A percentile compares a stretch with the other conserved stretches of the same genome.
phyloP scores from a whole-genome alignment of 306 rosid genomes.

The Prunus fruticosa region DNA sequence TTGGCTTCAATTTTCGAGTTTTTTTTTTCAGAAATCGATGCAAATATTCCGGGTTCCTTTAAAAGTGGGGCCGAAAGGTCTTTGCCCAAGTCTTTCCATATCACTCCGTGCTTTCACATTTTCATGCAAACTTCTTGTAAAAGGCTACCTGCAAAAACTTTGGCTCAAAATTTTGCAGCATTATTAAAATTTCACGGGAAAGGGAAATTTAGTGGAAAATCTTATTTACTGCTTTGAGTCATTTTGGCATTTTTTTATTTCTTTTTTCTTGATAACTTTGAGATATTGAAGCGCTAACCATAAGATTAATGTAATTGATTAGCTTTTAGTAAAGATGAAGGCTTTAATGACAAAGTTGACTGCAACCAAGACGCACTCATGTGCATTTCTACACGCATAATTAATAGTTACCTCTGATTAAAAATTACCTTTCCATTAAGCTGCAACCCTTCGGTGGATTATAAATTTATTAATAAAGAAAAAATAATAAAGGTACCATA shows the following conservation, averaged over 20 bases:
- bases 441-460: not conserved
- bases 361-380: not conserved
- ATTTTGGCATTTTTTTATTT: too few relatives aligned
- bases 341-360: not conserved
- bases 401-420: not conserved
- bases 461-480: too few relatives aligned
- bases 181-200: too few relatives aligned
- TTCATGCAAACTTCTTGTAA: not conserved
- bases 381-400: not conserved
- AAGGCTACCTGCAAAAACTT: not conserved
- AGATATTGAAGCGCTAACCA: too few relatives aligned
- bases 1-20: not conserved
- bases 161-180: not conserved
- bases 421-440: not conserved
- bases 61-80: slow-evolving; percentile 57
- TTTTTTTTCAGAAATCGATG: slow-evolving; percentile 46
- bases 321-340: not conserved
- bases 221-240: too few relatives aligned
- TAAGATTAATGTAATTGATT: not conserved
- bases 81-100: too few relatives aligned
- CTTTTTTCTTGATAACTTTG: too few relatives aligned
- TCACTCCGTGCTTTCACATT: slow-evolving; percentile 14
- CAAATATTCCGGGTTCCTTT: slow-evolving; percentile 33
- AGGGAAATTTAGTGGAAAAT: too few relatives aligned
- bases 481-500: too few relatives aligned